These are phyloP conservation scores for Vigna angularis DNA, from an alignment of 306 rosid genomes.

Conservation along the genomic window DNA sequence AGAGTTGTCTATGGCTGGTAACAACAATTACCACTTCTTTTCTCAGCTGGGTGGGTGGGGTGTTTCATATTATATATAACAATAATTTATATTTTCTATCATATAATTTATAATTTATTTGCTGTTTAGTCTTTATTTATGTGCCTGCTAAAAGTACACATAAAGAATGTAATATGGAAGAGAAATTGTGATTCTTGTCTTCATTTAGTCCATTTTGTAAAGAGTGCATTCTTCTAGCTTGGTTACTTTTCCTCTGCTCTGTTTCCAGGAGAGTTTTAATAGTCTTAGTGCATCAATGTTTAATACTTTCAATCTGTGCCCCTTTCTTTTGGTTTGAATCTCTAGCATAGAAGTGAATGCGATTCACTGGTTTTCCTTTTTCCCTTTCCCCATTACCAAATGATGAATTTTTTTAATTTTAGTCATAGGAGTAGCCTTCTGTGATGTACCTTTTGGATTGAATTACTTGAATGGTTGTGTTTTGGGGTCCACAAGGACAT, in stretches of 20 bases:
- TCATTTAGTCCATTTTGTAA: constrained; percentile 36
- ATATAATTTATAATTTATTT: constrained; percentile 30
- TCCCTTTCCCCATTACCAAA: neutral
- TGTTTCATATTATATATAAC: constrained; percentile 30
- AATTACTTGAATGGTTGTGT: neutral
- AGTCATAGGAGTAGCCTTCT: neutral
- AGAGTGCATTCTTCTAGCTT: constrained; percentile 39
- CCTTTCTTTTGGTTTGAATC: neutral
- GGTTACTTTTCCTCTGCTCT: neutral
- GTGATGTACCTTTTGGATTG: constrained; percentile 21
- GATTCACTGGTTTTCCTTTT: constrained; percentile 1
- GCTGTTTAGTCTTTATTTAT: constrained; percentile 27
- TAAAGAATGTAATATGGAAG: constrained; percentile 44
- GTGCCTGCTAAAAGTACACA: constrained; percentile 18
- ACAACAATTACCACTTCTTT: neutral
- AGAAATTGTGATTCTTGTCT: constrained; percentile 45
- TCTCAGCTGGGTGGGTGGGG: neutral
- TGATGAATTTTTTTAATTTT: neutral
- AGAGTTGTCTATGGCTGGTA: constrained; percentile 83
- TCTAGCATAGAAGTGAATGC: neutral
- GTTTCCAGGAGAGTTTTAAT: neutral
- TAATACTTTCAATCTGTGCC: neutral
- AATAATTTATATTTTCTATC: constrained; percentile 34
- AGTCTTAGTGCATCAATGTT: constrained; percentile 33
- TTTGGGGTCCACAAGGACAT: constrained; percentile 19